These are phyloP conservation scores for Pinus albicaulis DNA, from an alignment of 75 land plant genomes.

Conservation along the genomic window DNA sequence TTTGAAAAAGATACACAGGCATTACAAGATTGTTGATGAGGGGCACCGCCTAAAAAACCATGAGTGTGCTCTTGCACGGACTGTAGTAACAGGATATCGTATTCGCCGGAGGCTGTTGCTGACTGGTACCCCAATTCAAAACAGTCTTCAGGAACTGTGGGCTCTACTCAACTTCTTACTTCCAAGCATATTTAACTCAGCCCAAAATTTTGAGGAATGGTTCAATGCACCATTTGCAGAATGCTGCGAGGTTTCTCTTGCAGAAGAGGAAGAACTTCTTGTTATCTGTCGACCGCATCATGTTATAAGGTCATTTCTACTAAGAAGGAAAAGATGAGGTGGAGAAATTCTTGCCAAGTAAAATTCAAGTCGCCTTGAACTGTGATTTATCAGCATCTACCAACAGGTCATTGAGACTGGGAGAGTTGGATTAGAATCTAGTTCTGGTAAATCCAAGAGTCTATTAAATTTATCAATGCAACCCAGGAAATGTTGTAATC, in stretches of 20 bases:
- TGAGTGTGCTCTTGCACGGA: constrained; percentile 85
- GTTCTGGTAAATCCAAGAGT: no score
- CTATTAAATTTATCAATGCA: no score
- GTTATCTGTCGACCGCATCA: constrained; percentile 90
- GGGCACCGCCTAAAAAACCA: constrained; percentile 95
- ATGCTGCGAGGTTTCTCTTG: constrained; percentile 70
- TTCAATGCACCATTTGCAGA: constrained; percentile 99
- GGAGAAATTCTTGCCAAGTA: no score
- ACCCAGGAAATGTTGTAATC: no score
- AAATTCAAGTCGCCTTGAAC: no score
- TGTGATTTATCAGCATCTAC: no score
- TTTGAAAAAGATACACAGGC: constrained; percentile 86
- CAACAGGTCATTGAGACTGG: no score
- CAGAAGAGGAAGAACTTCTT: constrained; percentile 86
- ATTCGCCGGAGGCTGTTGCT: no score
- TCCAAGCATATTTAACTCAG: constrained; percentile 92
- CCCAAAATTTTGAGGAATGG: constrained; percentile 96
- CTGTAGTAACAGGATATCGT: constrained; percentile 46
- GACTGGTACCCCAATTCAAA: constrained; percentile 18
- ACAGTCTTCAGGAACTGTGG: constrained; percentile 92
- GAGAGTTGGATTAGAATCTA: no score
- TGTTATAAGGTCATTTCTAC: constrained; percentile 11
- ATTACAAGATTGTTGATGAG: constrained; percentile 96
- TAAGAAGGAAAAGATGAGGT: no score
- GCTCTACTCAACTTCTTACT: constrained; percentile 86